Percentiles rank a stretch among this genome's conserved stretches.
These are phyloP conservation scores for Ichthyophthirius multifiliis DNA, from an alignment of 169 alveolate genomes.

Conservation along the genomic window DNA sequence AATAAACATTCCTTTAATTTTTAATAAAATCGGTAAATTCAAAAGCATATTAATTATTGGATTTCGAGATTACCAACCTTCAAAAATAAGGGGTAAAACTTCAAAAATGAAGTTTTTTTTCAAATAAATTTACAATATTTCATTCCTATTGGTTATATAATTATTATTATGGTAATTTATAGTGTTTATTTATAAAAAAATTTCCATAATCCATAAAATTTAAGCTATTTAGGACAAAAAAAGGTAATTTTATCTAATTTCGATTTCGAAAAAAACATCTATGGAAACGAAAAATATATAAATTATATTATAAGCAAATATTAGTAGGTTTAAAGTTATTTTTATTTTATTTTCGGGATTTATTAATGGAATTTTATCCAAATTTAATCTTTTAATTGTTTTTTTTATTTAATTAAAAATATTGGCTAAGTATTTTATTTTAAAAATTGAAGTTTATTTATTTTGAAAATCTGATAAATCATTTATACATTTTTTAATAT, in stretches of 20 bases:
- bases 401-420: no score
- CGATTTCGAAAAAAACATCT: neutral
- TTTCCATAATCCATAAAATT: neutral
- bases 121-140: neutral
- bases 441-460: no score
- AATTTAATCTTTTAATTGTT: no score
- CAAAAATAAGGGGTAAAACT: conserved; percentile 1
- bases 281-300: neutral
- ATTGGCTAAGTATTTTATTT: no score
- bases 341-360: neutral
- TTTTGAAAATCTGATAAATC: no score
- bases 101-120: neutral
- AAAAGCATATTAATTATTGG: neutral
- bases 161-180: neutral
- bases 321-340: neutral
- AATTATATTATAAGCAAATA: neutral
- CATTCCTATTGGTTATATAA: neutral
- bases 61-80: neutral
- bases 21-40: neutral
- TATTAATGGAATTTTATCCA: neutral
- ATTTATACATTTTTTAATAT: no score
- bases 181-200: neutral
- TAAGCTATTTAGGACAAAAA: neutral
- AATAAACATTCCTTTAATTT: neutral
- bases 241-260: neutral